Percentiles rank a stretch among this genome's conserved stretches.
phyloP scores from a whole-genome alignment of 768 basidiomycete genomes.

The Lyophyllum semitale region DNA sequence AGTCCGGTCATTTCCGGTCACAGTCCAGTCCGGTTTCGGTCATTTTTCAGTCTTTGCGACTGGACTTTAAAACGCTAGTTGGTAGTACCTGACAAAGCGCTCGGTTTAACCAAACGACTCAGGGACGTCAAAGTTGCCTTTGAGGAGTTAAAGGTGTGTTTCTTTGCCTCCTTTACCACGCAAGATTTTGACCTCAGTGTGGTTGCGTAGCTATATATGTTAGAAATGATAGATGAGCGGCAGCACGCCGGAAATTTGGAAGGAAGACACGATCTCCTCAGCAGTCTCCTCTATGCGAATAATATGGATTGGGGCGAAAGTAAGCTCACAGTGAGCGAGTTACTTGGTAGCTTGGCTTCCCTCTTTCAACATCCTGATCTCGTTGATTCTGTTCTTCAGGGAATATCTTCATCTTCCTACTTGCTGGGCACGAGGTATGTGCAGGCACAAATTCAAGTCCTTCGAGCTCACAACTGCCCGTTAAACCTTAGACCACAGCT shows the following conservation, averaged over 20 bases:
- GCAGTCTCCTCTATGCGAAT: slow-evolving; percentile 51
- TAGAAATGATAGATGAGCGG: slow-evolving; percentile 54
- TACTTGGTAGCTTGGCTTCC: slow-evolving; percentile 30
- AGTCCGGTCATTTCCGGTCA: too few species aligned
- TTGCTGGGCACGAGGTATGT: slow-evolving; percentile 62
- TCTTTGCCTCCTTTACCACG: neutral
- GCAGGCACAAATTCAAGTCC: neutral
- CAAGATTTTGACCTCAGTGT: neutral
- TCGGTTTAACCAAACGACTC: slow-evolving; percentile 34
- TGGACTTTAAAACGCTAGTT: too few species aligned
- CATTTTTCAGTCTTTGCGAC: too few species aligned
- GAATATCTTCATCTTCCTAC: slow-evolving; percentile 54
- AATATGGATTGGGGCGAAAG: slow-evolving; percentile 33
- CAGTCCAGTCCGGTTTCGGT: too few species aligned
- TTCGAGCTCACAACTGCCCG: neutral
- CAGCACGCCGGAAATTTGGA: slow-evolving; percentile 33
- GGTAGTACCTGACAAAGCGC: slow-evolving; percentile 39
- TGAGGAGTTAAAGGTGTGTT: slow-evolving; percentile 42
- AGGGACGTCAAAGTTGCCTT: slow-evolving; percentile 37
- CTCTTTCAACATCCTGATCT: too few species aligned
- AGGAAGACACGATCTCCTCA: slow-evolving; percentile 53
- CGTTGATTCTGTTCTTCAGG: slow-evolving; percentile 23
- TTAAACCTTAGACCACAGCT: slow-evolving; percentile 37
- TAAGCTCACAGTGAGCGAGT: slow-evolving; percentile 44
- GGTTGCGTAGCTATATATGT: slow-evolving; percentile 41